Evolutionary conservation across 2,329 filamentous ascomycete genomes (phyloP), one percentile per base, ranked within the genome.

Genomic region (Fusarium sarcochroum): DNA sequence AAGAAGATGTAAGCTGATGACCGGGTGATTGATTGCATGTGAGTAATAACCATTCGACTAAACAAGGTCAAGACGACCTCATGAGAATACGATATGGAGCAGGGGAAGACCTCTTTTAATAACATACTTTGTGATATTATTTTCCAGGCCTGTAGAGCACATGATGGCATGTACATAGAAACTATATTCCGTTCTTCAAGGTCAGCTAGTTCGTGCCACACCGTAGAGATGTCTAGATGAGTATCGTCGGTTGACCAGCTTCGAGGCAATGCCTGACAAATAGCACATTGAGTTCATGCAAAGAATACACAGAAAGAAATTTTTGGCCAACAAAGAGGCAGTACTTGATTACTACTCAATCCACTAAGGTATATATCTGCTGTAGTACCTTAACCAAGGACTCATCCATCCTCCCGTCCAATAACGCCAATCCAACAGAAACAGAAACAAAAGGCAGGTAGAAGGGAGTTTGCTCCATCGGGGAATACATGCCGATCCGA

Each of bases 361-460:
- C 49, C 41, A 46, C 47, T 54, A 35, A 63, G 57, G 38, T 62
- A 54, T 62, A 54, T 66, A 63, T 58, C 45, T 53, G 30, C 35
- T 61, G 41, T 49, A 56, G 18, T 41, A 45, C 20, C 46, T 35
- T 18, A 51, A 51, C 37, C 48, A 59, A 58, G 23, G 7, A 17
- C 15, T 42, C 35, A 20, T 32, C 35, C 48, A 13, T 30, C 18
- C 21, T 14, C 11, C 47, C 50, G 30, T 32, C 49, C 52, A 56
- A n/a, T 46, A 70, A 63, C 66, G 52, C 66, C 66, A 17, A 49
- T 34, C 32, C 49, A 62, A 54, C 40, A 23, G 37, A 51, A 51
- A 55, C 35, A 56, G 13, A 47, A 45, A 48, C 23, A 41, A 41
- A 44, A 52, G 20, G 47, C 17, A 57, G 35, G 52, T 37, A 49